Evolutionary conservation across 345 rosid species (phyloP), one percentile per base, ranked within the genome.

Genomic region (Conringia planisiliqua): DNA sequence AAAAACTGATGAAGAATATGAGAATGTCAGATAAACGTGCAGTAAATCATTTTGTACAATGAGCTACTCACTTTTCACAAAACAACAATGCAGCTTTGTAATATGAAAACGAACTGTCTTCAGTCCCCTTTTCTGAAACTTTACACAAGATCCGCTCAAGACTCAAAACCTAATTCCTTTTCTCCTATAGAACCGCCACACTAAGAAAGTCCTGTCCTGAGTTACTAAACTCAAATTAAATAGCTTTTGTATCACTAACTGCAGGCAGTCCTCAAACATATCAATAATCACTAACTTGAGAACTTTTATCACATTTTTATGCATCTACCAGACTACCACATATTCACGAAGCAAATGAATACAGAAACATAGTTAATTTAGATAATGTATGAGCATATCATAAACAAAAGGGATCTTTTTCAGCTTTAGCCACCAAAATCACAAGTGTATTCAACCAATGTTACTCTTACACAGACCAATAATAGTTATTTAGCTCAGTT

Each of bases 1-100:
- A 93, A 93, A 79, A 93, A 93, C 97, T 89, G 82, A 73, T 30
- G n/a, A 71, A 79, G 29, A 54, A 55, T 17, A 71, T 47, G 59
- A 60, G 9, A 52, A 38, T 13, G 6, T 50, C 46, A 66, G 13
- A 50, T 33, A 39, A 39, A 26, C 56, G 2, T 30, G 33, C 43
- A 40, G 52, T 16, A 7, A 24, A 61, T 36, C 51, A 46, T 26
- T 12, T 33, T 3, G 58, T 7, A 20, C 10, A 20, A 12, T 44
- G 35, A 70, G n/a, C 46, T n/a, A 12, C 47, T 73, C 33, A 3
- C 20, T 2, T 47, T 62, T 48, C 22, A 59, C 42, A 50, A 60
- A 33, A 12, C 46, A 55, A 3, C 2, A 68, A 42, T 4, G 1
- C 1, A 70, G 18, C 33, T 4, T 57, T 70, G 22, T 56, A 22